These are phyloP conservation scores for Populus hybrid DNA, from an alignment of 441 rosid species.

Conservation along the genomic window DNA sequence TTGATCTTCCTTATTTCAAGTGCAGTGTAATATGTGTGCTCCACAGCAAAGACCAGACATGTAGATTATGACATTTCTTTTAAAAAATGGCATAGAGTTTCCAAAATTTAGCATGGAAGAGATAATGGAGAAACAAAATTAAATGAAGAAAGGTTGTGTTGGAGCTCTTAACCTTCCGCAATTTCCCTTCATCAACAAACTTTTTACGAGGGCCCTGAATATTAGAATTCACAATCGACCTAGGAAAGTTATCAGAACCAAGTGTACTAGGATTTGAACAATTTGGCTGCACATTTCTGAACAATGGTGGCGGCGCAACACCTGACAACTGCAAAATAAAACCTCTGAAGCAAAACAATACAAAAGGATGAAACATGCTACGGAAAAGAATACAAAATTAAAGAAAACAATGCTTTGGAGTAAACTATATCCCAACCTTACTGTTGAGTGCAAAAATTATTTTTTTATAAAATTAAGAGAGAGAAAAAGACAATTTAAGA, in stretches of 20 bases:
- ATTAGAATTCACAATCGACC: slow-evolving; percentile 69
- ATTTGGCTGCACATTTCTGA: slow-evolving; percentile 71
- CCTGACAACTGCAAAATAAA: slow-evolving; percentile 67
- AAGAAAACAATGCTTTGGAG: background rate
- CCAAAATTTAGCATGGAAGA: background rate
- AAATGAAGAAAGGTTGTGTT: slow-evolving; percentile 18
- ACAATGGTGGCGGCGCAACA: slow-evolving; percentile 86
- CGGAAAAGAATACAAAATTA: background rate
- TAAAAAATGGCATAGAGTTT: slow-evolving; percentile 7
- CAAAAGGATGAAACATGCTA: slow-evolving; percentile 17
- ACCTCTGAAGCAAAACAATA: slow-evolving; percentile 15
- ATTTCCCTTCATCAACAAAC: slow-evolving; percentile 97
- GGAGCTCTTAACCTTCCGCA: slow-evolving; percentile 66
- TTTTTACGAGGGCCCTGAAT: slow-evolving; percentile 96
- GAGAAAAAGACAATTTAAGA: background rate
- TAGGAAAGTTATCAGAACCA: slow-evolving; percentile 60
- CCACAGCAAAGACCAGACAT: background rate
- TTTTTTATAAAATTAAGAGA: background rate
- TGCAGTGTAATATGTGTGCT: background rate
- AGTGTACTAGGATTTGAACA: slow-evolving; percentile 49
- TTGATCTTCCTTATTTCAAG: slow-evolving; percentile 64
- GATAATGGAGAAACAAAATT: background rate
- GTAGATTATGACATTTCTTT: slow-evolving; percentile 27
- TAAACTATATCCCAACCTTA: background rate
- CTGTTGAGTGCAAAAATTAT: background rate